These are phyloP conservation scores for Penicillium mononematosum DNA, from an alignment of 495 filamentous ascomycete genomes.

Conservation along the genomic window DNA sequence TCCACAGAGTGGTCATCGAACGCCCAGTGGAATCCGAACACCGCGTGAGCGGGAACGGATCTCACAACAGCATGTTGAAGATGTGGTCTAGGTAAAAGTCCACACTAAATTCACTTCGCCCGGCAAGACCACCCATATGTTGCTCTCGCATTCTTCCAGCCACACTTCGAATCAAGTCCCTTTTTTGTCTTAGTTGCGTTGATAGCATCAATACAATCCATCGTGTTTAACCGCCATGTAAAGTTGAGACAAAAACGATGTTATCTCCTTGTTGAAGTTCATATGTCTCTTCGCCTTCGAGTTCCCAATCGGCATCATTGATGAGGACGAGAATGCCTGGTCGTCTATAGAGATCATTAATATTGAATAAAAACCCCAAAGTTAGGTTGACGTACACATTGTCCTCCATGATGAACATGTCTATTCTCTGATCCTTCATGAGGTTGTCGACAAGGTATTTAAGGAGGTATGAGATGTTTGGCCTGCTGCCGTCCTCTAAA, in stretches of 20 bases:
- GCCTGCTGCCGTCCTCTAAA: conserved; percentile 54
- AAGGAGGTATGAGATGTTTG: conserved; percentile 76
- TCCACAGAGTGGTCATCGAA: conserved; percentile 41
- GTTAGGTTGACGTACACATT: conserved; percentile 67
- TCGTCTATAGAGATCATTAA: conserved; percentile 56
- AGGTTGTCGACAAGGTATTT: conserved; percentile 74
- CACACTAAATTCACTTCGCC: neutral
- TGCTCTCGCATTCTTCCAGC: neutral
- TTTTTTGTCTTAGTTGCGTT: neutral
- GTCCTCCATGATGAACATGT: conserved; percentile 84
- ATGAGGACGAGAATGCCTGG: conserved; percentile 97
- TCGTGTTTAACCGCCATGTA: conserved; percentile 77
- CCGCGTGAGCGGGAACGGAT: conserved; percentile 49
- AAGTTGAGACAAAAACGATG: conserved; percentile 94
- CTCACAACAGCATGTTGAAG: conserved; percentile 50
- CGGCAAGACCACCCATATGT: conserved; percentile 1
- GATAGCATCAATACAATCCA: conserved; percentile 4
- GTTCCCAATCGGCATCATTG: conserved; percentile 97
- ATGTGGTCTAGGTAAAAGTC: conserved; percentile 39
- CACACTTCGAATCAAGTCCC: conserved; percentile 1
- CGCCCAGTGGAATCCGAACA: conserved; percentile 39
- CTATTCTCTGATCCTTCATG: conserved; percentile 83
- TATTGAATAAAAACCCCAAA: neutral
- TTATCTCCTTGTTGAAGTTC: conserved; percentile 78
- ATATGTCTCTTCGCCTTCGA: conserved; percentile 91